Evolutionary conservation across 805 yeast species (phyloP).

Genomic region (Saturnispora silvae): DNA sequence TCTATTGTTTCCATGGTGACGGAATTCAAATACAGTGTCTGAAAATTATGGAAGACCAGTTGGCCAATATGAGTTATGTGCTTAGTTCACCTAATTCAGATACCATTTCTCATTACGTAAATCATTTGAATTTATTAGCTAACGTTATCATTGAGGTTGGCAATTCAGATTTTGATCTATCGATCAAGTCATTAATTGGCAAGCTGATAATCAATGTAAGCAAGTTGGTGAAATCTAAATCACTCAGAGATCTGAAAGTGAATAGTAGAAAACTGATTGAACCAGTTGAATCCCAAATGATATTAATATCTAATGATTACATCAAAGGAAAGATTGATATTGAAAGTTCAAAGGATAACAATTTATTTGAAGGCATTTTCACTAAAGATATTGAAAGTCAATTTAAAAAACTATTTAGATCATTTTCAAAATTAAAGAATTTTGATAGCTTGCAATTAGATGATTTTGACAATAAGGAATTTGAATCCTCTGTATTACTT

Average conservation of each 20-base stretch:
- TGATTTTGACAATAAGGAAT: background rate
- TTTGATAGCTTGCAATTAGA: background rate
- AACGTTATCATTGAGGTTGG: constrained; percentile 8
- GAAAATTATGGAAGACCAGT: constrained; percentile 10
- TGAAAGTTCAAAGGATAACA: constrained; percentile 1
- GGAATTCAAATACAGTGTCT: constrained; percentile 8
- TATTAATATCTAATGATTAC: constrained; percentile 16
- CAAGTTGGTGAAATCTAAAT: constrained; percentile 9
- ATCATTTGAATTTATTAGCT: constrained; percentile 11
- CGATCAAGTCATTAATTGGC: constrained; percentile 6
- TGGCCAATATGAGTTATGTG: constrained; percentile 13
- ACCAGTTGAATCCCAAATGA: constrained; percentile 16
- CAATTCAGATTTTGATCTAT: background rate
- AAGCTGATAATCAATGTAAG: constrained; percentile 10
- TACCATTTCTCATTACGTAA: constrained; percentile 11
- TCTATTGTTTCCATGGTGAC: constrained; percentile 9
- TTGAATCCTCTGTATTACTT: constrained; percentile 21
- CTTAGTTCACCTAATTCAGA: constrained; percentile 22
- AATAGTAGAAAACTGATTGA: background rate
- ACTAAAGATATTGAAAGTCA: constrained; percentile 17
- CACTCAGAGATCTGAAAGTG: constrained; percentile 8
- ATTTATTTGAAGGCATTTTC: constrained; percentile 16
- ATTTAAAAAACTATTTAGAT: constrained; percentile 9
- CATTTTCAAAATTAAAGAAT: background rate
- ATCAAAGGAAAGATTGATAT: constrained; percentile 6